Base-by-base conservation (phyloP, 805 yeast species). In the Henningerozyma blattae region DNA sequence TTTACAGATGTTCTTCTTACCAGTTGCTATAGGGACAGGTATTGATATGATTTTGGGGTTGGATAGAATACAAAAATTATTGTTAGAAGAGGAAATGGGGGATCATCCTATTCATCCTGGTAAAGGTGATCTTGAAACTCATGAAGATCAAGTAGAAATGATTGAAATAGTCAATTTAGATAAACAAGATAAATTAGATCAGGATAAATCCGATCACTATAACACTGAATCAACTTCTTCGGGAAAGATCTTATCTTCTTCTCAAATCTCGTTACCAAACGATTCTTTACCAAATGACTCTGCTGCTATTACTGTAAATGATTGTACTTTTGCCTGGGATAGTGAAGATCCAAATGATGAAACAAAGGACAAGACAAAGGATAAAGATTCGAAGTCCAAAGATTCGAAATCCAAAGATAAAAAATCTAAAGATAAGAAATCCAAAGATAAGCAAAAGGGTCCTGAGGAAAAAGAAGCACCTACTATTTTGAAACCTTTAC, bases 321-420 rank as follows among this genome's bases (percentile, higher is more conserved):
- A 71, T 37, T 93, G 75, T 7, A 52, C 65, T 1, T 84, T 83
- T 47, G 66, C 67, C 36, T 84, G 94, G 94, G 80, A 72, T 34
- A 57, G 52, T 14, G 42, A 50, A 27, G 61, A 50, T 18, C 39
- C 45, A 3, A 36, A 36, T 34, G 52, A 62, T 34, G 56, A 52
- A 20, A 56, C 54, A 29, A 36, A 47, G 28, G 42, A 41, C 12
- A 46, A 47, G 29, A 37, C 38, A 4, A 45, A 44, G 9, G 46
- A 48, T 14, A 46, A 43, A 18, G 36, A 42, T 12, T 25, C 33
- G n/a, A 22, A 37, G 12, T 32, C 42, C n/a, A 40, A 39, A 22
- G 33, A 26, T 14, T 31, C 30, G 18, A 25, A 15, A 22, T 17
- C 7, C 29, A 26, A 9, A 15, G 18, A 15, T 18, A 38, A 34